Evolutionary conservation across 2,329 filamentous ascomycete species (phyloP), one percentile per base, ranked within the genome.

Genomic region (Nakataea oryzae): DNA sequence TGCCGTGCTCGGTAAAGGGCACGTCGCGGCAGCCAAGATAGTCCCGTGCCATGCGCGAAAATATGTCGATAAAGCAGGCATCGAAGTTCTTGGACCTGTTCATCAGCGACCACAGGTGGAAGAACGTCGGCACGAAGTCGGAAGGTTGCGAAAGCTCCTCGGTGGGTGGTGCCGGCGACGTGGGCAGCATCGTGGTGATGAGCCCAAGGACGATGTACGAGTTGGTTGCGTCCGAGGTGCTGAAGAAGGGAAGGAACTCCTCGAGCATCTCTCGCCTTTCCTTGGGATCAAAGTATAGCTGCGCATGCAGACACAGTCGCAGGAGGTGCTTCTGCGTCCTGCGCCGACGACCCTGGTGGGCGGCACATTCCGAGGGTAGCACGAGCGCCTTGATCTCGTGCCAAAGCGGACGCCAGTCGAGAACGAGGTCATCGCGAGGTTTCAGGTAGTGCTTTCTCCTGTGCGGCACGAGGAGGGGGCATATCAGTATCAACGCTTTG

Each of bases 371-470:
- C 58, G 86, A 86, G 1, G 95, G 93, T 21, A 99, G 78, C 17
- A 97, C 90, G 72, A 97, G 88, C 56, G 88, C 83, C 78, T 97
- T 97, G 68, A 97, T 79, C 73, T 97, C 93, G 69, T 91, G 89
- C 85, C 90, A 99, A 32, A 99, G 79, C 9, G 93, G 93, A 68
- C 86, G 86, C 95, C 95, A 99, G 73, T 99, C 93, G 64, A 99
- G 83, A 14, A 84, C 81, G n/a, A 99, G 80, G 71, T 99, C 96
- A 66, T 92, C 90, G 63, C 89, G 87, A 1, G 93, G 91, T 67
- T 91, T 92, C 41, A 99, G 83, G 74, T 97, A 97, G 76, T 97
- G 93, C 73, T 96, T 96, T 72, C 93, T 93, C 76, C 91, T 95
- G 67, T 29, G 61, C 1, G 41, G 12, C 13, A 27, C 13, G 12